Percentiles rank a stretch among this genome's conserved stretches.
Conservation (phyloP, 1,284 basidiomycete genomes). For the Naganishia sp. region DNA sequence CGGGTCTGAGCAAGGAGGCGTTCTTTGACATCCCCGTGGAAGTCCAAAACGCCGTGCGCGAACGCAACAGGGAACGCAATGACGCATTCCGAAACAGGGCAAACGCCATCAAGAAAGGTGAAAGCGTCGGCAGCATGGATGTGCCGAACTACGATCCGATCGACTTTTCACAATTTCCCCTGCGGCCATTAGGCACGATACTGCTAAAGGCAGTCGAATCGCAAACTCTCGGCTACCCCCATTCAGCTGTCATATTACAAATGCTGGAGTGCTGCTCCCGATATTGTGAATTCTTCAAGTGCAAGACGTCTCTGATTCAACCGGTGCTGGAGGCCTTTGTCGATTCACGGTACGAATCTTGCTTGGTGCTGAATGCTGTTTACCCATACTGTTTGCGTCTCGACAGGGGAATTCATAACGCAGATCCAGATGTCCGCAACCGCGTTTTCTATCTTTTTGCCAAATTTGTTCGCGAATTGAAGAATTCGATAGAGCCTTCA, state of each 20-base stretch:
- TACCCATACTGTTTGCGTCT: not conserved
- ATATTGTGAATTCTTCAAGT: slow-evolving; percentile 95
- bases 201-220: slow-evolving; percentile 80
- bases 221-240: slow-evolving; percentile 77
- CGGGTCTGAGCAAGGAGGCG: slow-evolving; percentile 48
- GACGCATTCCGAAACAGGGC: slow-evolving; percentile 21
- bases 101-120: slow-evolving; percentile 27
- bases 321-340: slow-evolving; percentile 87
- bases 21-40: slow-evolving; percentile 54
- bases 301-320: slow-evolving; percentile 80
- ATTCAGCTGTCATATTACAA: slow-evolving; percentile 84
- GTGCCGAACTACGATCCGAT: slow-evolving; percentile 63
- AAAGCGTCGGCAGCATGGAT: slow-evolving; percentile 41
- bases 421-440: slow-evolving; percentile 69
- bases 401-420: slow-evolving; percentile 80
- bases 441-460: slow-evolving; percentile 91
- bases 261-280: slow-evolving; percentile 91
- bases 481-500: slow-evolving; percentile 73
- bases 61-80: slow-evolving; percentile 29
- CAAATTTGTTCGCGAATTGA: slow-evolving; percentile 84
- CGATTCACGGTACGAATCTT: slow-evolving; percentile 65
- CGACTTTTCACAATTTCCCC: slow-evolving; percentile 79
- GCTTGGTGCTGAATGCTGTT: not conserved
- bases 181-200: slow-evolving; percentile 89
- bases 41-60: slow-evolving; percentile 37